These are phyloP conservation scores for Hyaloscypha finlandica DNA, from an alignment of 495 filamentous ascomycete genomes.

Conservation along the genomic window DNA sequence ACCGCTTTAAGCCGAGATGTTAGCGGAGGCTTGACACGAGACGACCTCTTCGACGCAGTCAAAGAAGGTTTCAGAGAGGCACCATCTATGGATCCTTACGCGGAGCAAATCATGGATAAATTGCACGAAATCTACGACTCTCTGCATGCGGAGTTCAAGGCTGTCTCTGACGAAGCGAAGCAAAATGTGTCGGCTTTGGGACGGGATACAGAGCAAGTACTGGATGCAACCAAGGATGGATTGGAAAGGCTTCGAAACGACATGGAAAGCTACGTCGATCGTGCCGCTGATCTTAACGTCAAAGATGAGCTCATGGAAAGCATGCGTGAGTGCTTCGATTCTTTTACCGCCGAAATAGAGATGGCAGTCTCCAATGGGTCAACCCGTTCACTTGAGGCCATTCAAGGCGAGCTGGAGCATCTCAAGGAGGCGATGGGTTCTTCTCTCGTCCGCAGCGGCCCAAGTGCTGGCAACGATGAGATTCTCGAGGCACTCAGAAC, in stretches of 20 bases:
- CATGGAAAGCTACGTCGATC: constrained; percentile 78
- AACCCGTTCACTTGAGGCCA: constrained; percentile 57
- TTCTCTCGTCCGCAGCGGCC: constrained; percentile 60
- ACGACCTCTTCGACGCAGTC: constrained; percentile 68
- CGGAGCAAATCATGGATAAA: constrained; percentile 69
- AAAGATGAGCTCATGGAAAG: constrained; percentile 80
- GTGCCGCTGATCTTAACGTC: constrained; percentile 61
- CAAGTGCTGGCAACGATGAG: constrained; percentile 54
- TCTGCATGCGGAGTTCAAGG: constrained; percentile 67
- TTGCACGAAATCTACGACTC: constrained; percentile 74
- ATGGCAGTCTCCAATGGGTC: constrained; percentile 45
- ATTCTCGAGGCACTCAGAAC: constrained; percentile 71
- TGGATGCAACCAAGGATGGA: constrained; percentile 84
- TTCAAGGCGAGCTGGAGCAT: constrained; percentile 78
- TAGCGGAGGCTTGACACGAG: constrained; percentile 30
- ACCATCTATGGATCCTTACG: constrained; percentile 48
- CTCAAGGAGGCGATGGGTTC: constrained; percentile 73
- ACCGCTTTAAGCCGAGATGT: constrained; percentile 24
- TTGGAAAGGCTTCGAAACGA: constrained; percentile 77
- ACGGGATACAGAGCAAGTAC: constrained; percentile 75
- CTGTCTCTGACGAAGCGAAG: constrained; percentile 64
- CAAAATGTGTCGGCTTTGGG: constrained; percentile 74
- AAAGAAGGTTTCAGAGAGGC: constrained; percentile 58
- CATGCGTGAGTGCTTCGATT: constrained; percentile 70
- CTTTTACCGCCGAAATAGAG: constrained; percentile 72